phyloP scores from a whole-genome alignment of 345 rosid genomes.

The Eucalyptus dawsonii region DNA sequence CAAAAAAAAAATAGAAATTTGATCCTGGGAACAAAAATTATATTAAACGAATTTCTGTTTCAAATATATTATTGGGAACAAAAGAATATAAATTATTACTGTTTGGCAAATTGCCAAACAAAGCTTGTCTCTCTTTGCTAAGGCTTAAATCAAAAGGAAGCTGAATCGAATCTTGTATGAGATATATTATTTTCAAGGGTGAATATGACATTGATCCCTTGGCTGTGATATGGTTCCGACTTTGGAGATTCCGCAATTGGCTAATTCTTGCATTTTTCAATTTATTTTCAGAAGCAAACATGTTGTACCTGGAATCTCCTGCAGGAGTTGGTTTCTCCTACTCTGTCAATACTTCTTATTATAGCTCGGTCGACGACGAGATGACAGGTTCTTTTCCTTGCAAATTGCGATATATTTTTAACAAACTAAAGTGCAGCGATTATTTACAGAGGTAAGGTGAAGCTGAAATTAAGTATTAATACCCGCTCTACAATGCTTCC shows the following conservation, averaged over 20 bases:
- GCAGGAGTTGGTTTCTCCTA: conserved; percentile 49
- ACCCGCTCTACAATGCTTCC: neutral
- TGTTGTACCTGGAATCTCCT: conserved; percentile 39
- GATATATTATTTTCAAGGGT: neutral
- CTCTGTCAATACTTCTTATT: conserved; percentile 13
- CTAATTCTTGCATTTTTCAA: neutral
- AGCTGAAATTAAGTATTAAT: neutral
- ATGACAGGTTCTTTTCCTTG: conserved; percentile 8
- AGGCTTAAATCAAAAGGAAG: neutral
- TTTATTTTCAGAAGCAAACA: conserved; percentile 25
- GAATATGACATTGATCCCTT: neutral
- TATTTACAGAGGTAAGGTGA: neutral
- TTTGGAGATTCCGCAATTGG: neutral
- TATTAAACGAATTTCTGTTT: too few species aligned
- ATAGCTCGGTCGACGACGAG: conserved; percentile 1
- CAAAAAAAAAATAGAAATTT: too few species aligned
- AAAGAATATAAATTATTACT: too few species aligned
- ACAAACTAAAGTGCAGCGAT: neutral
- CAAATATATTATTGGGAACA: too few species aligned
- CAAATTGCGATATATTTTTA: neutral
- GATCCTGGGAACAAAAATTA: too few species aligned
- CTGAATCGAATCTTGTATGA: neutral
- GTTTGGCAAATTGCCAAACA: too few species aligned
- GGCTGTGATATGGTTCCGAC: neutral
- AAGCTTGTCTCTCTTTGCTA: neutral